phyloP scores from a whole-genome alignment of 2,329 filamentous ascomycete species.

The Sporothrix pseudoabietina region DNA sequence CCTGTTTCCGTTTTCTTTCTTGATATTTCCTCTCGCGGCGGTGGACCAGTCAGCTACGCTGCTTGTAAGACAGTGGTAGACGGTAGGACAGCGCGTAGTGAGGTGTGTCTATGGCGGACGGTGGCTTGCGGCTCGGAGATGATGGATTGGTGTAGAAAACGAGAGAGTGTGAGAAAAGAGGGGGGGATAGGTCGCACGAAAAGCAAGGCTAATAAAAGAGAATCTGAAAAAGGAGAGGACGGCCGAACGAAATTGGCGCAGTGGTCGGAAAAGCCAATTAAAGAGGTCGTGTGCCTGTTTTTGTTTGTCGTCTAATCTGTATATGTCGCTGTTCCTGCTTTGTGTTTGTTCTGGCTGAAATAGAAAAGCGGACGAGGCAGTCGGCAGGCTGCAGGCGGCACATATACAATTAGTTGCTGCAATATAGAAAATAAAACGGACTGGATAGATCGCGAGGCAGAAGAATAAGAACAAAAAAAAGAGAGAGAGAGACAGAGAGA shows the following conservation, averaged over 20 bases:
- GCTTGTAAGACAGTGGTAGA: conserved; percentile 15
- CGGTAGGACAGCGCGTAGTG: conserved; percentile 28
- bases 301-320: conserved; percentile 1
- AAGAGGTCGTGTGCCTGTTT: conserved; percentile 22
- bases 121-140: conserved; percentile 30
- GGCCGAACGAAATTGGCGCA: conserved; percentile 9
- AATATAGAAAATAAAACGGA: conserved; percentile 7
- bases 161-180: conserved; percentile 12
- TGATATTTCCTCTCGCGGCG: not conserved
- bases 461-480: not conserved
- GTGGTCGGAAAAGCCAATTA: not conserved
- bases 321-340: conserved; percentile 9
- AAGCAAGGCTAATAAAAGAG: conserved; percentile 19
- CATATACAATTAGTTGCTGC: conserved; percentile 24
- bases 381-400: conserved; percentile 26
- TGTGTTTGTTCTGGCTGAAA: conserved; percentile 23
- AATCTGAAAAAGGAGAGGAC: not conserved
- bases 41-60: conserved; percentile 23
- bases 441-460: not conserved
- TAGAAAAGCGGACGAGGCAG: conserved; percentile 10
- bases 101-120: conserved; percentile 15
- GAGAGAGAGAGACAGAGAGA: not conserved
- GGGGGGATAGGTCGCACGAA: conserved; percentile 20
- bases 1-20: not conserved
- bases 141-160: conserved; percentile 26